Percentiles rank a stretch among this genome's conserved stretches.
Evolutionary conservation across 1,284 basidiomycete genomes (phyloP).

Genomic region (Trichosporon faecale): DNA sequence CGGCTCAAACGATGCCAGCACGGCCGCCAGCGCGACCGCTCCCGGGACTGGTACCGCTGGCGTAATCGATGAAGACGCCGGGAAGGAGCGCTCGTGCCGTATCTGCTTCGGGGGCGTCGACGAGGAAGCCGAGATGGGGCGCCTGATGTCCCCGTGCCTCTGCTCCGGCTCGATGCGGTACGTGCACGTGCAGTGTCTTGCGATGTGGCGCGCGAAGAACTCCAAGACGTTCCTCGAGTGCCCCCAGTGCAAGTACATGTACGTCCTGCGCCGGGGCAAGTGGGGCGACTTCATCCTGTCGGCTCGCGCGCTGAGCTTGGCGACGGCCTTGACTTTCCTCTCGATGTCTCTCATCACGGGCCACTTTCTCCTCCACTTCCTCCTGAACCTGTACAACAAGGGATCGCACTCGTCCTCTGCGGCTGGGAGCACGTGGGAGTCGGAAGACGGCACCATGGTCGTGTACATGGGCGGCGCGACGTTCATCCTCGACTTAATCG

Average conservation of each 20-base stretch:
- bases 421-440: slow-evolving; percentile 7
- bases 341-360: slow-evolving; percentile 37
- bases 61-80: slow-evolving; percentile 2
- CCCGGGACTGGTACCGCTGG: background rate
- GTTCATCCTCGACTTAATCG: slow-evolving; percentile 39
- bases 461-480: slow-evolving; percentile 33
- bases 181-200: slow-evolving; percentile 42
- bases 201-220: slow-evolving; percentile 49
- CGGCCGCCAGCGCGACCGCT: no score
- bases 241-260: slow-evolving; percentile 49
- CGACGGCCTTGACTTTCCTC: slow-evolving; percentile 40
- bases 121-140: slow-evolving; percentile 42
- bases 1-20: background rate
- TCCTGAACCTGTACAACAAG: slow-evolving; percentile 5
- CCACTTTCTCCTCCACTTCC: slow-evolving; percentile 28
- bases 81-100: slow-evolving; percentile 43
- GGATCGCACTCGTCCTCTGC: background rate
- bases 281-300: slow-evolving; percentile 48
- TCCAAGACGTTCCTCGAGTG: slow-evolving; percentile 49
- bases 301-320: slow-evolving; percentile 36
- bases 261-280: slow-evolving; percentile 43
- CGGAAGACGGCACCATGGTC: slow-evolving; percentile 29
- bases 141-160: slow-evolving; percentile 50
- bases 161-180: slow-evolving; percentile 47
- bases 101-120: slow-evolving; percentile 48